Percentiles rank a stretch among this genome's conserved stretches.
These are phyloP conservation scores for Sarcomyxa edulis DNA, from an alignment of 768 basidiomycete species.

Conservation along the genomic window DNA sequence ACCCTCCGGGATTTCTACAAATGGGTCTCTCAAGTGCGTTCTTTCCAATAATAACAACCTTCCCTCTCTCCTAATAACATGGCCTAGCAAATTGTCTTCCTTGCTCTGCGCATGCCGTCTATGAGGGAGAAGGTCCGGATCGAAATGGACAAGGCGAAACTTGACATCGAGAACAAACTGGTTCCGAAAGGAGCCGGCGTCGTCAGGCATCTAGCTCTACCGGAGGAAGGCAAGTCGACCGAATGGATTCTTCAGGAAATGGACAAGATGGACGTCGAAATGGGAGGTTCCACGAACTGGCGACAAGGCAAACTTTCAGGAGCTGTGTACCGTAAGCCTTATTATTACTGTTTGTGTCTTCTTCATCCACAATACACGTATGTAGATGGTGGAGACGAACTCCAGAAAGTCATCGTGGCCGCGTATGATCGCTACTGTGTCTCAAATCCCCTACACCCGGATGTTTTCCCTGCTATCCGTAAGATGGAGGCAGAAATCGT, in stretches of 20 bases:
- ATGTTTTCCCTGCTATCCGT: slow-evolving; percentile 86
- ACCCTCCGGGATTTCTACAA: slow-evolving; percentile 48
- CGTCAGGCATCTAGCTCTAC: slow-evolving; percentile 61
- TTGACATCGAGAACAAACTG: slow-evolving; percentile 62
- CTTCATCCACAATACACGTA: background rate
- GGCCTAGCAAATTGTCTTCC: slow-evolving; percentile 46
- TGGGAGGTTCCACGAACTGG: slow-evolving; percentile 48
- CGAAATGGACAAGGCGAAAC: slow-evolving; percentile 60
- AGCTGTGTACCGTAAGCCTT: slow-evolving; percentile 73
- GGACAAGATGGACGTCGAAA: slow-evolving; percentile 69
- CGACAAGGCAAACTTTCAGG: slow-evolving; percentile 73
- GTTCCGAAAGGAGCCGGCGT: slow-evolving; percentile 61
- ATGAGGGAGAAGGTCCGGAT: slow-evolving; percentile 52
- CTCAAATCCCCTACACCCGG: slow-evolving; percentile 89
- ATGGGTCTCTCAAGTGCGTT: slow-evolving; percentile 44
- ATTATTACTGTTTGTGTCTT: background rate
- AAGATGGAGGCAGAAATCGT: slow-evolving; percentile 98
- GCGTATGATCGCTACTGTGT: slow-evolving; percentile 81
- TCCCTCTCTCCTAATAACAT: background rate
- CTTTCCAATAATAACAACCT: background rate
- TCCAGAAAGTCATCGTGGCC: slow-evolving; percentile 71
- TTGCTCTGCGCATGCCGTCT: slow-evolving; percentile 58
- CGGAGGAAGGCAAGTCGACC: slow-evolving; percentile 53
- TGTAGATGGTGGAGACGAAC: slow-evolving; percentile 77
- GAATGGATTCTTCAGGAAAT: slow-evolving; percentile 80